Conservation (phyloP, 2,329 filamentous ascomycete genomes). For the Calcarisporium arbuscula region DNA sequence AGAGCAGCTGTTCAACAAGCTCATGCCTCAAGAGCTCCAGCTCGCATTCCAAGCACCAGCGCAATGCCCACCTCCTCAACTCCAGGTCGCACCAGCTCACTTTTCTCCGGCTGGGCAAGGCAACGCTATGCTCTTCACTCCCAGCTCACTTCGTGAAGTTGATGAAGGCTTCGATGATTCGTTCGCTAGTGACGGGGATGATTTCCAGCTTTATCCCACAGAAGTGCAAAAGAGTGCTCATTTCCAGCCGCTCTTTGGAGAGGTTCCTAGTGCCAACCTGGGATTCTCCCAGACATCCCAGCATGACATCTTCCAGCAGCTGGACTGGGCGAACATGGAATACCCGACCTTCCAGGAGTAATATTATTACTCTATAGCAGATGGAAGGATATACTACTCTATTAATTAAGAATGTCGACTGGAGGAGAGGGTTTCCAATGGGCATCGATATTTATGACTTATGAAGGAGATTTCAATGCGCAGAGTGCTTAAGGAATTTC, state of each 20-base stretch:
- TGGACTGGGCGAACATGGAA: constrained; percentile 35
- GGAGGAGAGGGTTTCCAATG: too few species aligned
- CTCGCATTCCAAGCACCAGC: constrained; percentile 22
- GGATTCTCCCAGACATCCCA: constrained; percentile 48
- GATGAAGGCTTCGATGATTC: constrained; percentile 61
- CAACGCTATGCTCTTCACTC: constrained; percentile 63
- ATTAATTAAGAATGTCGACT: too few species aligned
- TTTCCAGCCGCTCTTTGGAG: constrained; percentile 41
- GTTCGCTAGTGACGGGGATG: constrained; percentile 38
- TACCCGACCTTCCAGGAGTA: constrained; percentile 27
- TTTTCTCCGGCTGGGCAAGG: constrained; percentile 64
- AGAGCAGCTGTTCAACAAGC: constrained; percentile 37
- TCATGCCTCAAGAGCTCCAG: constrained; percentile 35
- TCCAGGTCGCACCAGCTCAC: constrained; percentile 35
- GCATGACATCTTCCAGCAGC: constrained; percentile 40
- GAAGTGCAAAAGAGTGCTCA: constrained; percentile 32
- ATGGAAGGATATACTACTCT: too few species aligned
- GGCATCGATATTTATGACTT: too few species aligned
- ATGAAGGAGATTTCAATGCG: too few species aligned
- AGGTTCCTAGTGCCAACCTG: constrained; percentile 43
- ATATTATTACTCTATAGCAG: neutral
- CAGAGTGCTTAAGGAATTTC: too few species aligned
- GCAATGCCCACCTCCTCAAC: constrained; percentile 17
- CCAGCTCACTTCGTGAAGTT: constrained; percentile 52
- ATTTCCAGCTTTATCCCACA: constrained; percentile 59